Percentiles rank a stretch among this genome's conserved stretches.
Conservation (phyloP, 495 filamentous ascomycete genomes). For the Penicillium coffeae region DNA sequence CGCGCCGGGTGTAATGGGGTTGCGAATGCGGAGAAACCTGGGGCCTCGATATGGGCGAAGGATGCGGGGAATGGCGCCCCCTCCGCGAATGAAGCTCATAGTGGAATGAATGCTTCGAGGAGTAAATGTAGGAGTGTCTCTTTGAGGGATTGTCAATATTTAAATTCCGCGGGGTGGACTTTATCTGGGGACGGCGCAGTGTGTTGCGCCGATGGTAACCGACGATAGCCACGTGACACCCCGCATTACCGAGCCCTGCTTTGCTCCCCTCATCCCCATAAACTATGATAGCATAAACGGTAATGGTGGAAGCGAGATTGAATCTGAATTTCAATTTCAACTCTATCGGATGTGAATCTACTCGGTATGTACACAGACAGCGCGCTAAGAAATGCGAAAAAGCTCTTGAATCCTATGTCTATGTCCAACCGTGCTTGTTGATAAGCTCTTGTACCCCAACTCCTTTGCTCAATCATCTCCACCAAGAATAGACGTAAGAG, state of each 20-base stretch:
- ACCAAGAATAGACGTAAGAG: constrained; percentile 19
- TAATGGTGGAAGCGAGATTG: too few relatives aligned
- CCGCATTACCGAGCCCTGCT: not conserved
- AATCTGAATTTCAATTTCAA: too few relatives aligned
- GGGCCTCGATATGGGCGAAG: constrained; percentile 25
- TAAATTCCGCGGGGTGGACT: constrained; percentile 12
- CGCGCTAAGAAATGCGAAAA: too few relatives aligned
- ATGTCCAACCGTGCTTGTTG: not conserved
- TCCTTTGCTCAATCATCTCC: not conserved
- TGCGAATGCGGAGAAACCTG: constrained; percentile 28
- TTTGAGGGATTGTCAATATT: too few relatives aligned
- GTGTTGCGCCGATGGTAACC: constrained; percentile 40
- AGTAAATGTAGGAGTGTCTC: too few relatives aligned
- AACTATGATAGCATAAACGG: too few relatives aligned
- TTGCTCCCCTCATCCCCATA: not conserved
- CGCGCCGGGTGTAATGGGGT: constrained; percentile 18
- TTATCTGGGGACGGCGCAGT: constrained; percentile 17
- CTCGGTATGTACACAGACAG: too few relatives aligned
- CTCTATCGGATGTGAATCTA: too few relatives aligned
- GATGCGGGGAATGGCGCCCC: constrained; percentile 24
- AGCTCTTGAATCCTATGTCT: too few relatives aligned
- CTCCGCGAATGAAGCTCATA: constrained; percentile 36
- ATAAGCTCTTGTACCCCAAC: too few relatives aligned
- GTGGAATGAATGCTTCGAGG: constrained; percentile 8
- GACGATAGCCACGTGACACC: constrained; percentile 35